These are phyloP conservation scores for Nevesoporus exiguus DNA, from an alignment of 768 basidiomycete genomes.

Conservation along the genomic window DNA sequence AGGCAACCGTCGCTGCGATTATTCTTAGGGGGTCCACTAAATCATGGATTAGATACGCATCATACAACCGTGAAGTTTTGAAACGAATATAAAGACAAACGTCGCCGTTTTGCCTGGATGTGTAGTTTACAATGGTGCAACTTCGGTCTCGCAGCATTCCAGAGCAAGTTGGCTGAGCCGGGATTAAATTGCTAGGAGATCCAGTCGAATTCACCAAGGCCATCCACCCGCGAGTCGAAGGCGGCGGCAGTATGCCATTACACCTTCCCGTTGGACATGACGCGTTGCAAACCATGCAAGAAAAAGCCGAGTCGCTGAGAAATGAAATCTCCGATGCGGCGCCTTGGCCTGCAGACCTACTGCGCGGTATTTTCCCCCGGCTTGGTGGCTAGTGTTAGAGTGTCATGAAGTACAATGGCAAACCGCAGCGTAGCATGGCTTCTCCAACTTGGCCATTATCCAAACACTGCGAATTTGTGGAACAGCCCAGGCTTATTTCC, in stretches of 20 bases:
- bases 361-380: too few species aligned
- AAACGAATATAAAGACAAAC: not conserved
- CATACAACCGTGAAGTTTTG: slow-evolving; percentile 15
- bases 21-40: not conserved
- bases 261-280: not conserved
- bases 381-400: too few species aligned
- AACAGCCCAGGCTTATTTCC: too few species aligned
- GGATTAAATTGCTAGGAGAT: not conserved
- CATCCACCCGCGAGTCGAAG: not conserved
- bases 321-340: not conserved
- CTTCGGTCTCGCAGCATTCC: not conserved
- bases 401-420: too few species aligned
- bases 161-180: not conserved
- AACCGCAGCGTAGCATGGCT: too few species aligned
- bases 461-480: too few species aligned
- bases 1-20: not conserved
- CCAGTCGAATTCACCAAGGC: not conserved
- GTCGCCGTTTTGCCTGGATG: slow-evolving; percentile 1
- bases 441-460: too few species aligned
- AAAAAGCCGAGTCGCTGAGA: not conserved
- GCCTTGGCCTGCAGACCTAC: slow-evolving; percentile 9
- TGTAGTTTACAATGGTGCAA: slow-evolving; percentile 1
- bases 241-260: not conserved
- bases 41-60: slow-evolving; percentile 11
- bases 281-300: not conserved